A percentile compares a stretch with the other conserved stretches of the same genome.
Evolutionary conservation across 768 basidiomycete species (phyloP).

Genomic region (Cytidiella melzeri): DNA sequence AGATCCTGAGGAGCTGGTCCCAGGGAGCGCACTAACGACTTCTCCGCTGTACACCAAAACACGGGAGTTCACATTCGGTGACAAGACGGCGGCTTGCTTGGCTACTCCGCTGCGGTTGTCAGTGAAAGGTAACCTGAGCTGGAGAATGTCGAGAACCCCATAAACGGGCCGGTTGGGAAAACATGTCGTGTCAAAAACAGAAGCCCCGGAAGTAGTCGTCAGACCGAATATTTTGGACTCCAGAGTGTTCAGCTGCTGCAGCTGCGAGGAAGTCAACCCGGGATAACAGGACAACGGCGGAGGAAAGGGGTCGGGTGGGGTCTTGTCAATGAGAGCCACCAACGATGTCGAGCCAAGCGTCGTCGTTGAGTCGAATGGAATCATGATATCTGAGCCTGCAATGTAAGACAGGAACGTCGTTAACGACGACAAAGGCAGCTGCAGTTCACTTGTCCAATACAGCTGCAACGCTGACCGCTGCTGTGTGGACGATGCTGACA

Average conservation of each 20-base stretch:
- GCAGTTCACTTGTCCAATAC: constrained; percentile 52
- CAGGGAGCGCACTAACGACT: constrained; percentile 42
- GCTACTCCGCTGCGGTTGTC: constrained; percentile 37
- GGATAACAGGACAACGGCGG: constrained; percentile 60
- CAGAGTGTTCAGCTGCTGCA: constrained; percentile 38
- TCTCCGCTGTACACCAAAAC: constrained; percentile 47
- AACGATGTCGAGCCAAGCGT: constrained; percentile 25
- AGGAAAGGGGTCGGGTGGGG: constrained; percentile 42
- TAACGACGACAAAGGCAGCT: constrained; percentile 38
- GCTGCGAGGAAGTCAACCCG: constrained; percentile 33
- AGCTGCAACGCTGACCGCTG: constrained; percentile 38
- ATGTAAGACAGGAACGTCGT: constrained; percentile 41
- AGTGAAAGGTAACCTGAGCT: constrained; percentile 51
- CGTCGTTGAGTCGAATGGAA: constrained; percentile 55
- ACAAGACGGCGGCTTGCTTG: constrained; percentile 46
- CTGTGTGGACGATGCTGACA: constrained; percentile 52
- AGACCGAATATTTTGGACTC: constrained; percentile 51
- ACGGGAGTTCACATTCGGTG: constrained; percentile 37
- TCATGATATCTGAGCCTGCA: constrained; percentile 39
- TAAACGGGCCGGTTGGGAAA: constrained; percentile 56
- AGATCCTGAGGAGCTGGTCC: constrained; percentile 23
- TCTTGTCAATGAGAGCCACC: constrained; percentile 35
- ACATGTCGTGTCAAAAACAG: constrained; percentile 43
- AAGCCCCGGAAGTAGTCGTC: constrained; percentile 23
- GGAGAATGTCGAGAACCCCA: constrained; percentile 51